Evolutionary conservation across 129 eudicot genomes (phyloP), one percentile per base, ranked within the genome.

Genomic region (Tagetes erecta): DNA sequence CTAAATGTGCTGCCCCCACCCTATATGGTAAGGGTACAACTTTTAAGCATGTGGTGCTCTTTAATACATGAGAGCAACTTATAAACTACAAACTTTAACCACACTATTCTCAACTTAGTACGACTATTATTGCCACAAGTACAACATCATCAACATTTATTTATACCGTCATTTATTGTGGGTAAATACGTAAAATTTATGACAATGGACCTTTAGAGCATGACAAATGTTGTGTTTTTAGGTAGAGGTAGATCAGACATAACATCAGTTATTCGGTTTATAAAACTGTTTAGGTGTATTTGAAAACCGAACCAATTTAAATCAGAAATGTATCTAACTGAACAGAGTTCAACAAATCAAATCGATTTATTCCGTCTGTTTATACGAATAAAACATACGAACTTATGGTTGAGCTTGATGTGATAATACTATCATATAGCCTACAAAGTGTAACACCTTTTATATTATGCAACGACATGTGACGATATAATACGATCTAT

Each of bases 1-100:
- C 83, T 72, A 73, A 79, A 79, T 79, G 74, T 79, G 57, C 55
- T 52, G 83, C 51, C 69, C 83, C 83, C 68, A 79, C 83, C 74
- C 83, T 79, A 79, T 65, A 79, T 72, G 33, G 78, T 64, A 79
- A 79, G 78, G 51, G 74, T 72, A 46, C 52, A 41, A 79, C 78
- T 72, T 65, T 55, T 79, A 79, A 72, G 78, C 83, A 79, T 72
- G 83, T 79, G 83, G 70, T 58, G 37, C 74, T 35, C 74, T 72
- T 79, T 57, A 79, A 64, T 79, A 65, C 83, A 55, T 56, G 83
- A 79, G 83, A 79, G 83, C 83, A 72, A 72, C 78, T 44, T 65
- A 40, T 58, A 79, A 79, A 79, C 78, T 65, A 79, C 69, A 79
- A 79, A 55, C 78, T 79, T 79, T 73, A 79, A 79, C 73, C 78